These are phyloP conservation scores for Dactylonectria macrodidyma DNA, from an alignment of 2,329 filamentous ascomycete genomes.

Conservation along the genomic window DNA sequence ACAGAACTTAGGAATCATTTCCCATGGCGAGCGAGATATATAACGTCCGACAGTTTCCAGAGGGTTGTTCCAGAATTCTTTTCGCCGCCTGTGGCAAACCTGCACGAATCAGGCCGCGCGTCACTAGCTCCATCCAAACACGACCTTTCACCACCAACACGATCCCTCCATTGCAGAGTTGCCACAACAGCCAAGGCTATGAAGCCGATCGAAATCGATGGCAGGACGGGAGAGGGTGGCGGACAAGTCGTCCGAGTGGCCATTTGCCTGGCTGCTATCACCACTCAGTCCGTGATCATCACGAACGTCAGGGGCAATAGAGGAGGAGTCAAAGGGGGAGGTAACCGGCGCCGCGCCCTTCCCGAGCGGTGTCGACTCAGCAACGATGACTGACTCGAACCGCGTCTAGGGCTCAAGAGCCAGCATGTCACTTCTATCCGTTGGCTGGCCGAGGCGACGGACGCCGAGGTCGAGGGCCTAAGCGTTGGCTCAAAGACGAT, in stretches of 20 bases:
- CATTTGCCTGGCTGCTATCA: conserved; percentile 69
- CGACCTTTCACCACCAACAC: background rate
- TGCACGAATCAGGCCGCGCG: background rate
- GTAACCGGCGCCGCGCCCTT: conserved; percentile 37
- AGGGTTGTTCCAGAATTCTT: background rate
- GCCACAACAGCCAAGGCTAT: conserved; percentile 31
- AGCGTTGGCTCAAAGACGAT: conserved; percentile 65
- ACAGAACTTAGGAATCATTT: background rate
- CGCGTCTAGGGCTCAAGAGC: conserved; percentile 66
- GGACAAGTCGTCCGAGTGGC: conserved; percentile 73
- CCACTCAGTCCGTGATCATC: conserved; percentile 67
- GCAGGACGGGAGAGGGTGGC: conserved; percentile 72
- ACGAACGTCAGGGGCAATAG: conserved; percentile 71
- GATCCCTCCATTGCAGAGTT: conserved; percentile 3
- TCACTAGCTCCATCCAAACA: background rate
- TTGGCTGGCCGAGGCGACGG: conserved; percentile 67
- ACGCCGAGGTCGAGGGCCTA: conserved; percentile 66
- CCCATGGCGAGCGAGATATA: background rate
- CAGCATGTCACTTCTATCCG: conserved; percentile 72
- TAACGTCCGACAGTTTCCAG: background rate
- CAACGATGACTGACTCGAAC: conserved; percentile 1
- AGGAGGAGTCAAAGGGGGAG: conserved; percentile 44
- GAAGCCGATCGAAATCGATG: conserved; percentile 66
- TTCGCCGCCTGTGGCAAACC: background rate
- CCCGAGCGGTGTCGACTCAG: background rate